Percentiles rank a stretch among this genome's conserved stretches.
Conservation (phyloP, 1,284 basidiomycete genomes). For the Ustilago loliicola region DNA sequence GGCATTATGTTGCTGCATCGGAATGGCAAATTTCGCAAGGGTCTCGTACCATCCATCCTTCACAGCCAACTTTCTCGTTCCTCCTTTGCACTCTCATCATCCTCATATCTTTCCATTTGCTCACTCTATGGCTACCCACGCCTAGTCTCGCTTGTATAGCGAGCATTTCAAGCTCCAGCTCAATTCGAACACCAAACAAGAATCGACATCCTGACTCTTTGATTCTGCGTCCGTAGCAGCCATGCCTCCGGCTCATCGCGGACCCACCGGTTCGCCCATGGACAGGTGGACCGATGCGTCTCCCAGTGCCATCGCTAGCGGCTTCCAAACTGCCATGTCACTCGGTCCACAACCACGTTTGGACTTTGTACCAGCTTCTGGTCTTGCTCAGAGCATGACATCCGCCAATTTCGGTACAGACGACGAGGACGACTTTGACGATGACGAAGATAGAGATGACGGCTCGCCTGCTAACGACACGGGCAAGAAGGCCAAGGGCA, state of each 20-base stretch:
- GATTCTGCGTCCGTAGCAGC: not conserved
- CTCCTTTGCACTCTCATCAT: not conserved
- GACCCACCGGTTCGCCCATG: conserved; percentile 55
- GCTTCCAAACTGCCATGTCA: conserved; percentile 58
- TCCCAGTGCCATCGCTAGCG: conserved; percentile 53
- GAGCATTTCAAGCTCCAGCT: not conserved
- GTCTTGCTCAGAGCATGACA: conserved; percentile 23
- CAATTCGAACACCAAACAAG: not conserved
- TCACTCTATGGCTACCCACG: not conserved
- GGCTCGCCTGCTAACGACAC: conserved; percentile 19
- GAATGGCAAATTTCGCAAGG: not conserved
- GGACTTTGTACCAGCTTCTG: conserved; percentile 9
- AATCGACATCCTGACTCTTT: not conserved
- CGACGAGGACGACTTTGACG: conserved; percentile 52
- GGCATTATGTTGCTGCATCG: not conserved
- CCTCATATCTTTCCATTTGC: not conserved
- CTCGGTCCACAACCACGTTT: conserved; percentile 57
- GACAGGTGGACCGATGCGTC: conserved; percentile 62
- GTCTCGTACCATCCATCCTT: not conserved
- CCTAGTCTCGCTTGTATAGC: not conserved
- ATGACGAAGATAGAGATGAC: conserved; percentile 48
- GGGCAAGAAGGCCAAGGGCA: conserved; percentile 33
- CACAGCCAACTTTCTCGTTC: not conserved
- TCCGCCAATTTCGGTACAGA: conserved; percentile 37
- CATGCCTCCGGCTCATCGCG: conserved; percentile 57